phyloP scores from a whole-genome alignment of 164 flowering plant genomes.

The Vitis vinifera region ASM3070453v1 NC_081821.1:6064501-6065000 shows the following conservation, averaged over 20 bases:
- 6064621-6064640: slow-evolving; percentile 16
- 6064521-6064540: not conserved
- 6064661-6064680: slow-evolving; percentile 25
- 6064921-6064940: too few species aligned
- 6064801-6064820: not conserved
- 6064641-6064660: slow-evolving; percentile 7
- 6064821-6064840: not conserved
- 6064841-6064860: not conserved
- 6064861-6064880: too few species aligned
- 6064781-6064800: slow-evolving; percentile 20
- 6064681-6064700: slow-evolving; percentile 12
- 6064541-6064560: slow-evolving; percentile 1
- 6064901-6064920: too few species aligned
- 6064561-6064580: slow-evolving; percentile 15
- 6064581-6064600: slow-evolving; percentile 53
- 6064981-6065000: too few species aligned
- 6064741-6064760: slow-evolving; percentile 14
- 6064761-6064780: slow-evolving; percentile 19
- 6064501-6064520: not conserved
- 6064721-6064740: slow-evolving; percentile 12
- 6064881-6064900: too few species aligned
- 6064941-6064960: too few species aligned
- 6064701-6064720: slow-evolving; percentile 9
- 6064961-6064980: too few species aligned
- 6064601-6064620: slow-evolving; percentile 35